Evolutionary conservation across 179 eudicot species (phyloP).

Genomic region (Amaranthus tricolor): DNA sequence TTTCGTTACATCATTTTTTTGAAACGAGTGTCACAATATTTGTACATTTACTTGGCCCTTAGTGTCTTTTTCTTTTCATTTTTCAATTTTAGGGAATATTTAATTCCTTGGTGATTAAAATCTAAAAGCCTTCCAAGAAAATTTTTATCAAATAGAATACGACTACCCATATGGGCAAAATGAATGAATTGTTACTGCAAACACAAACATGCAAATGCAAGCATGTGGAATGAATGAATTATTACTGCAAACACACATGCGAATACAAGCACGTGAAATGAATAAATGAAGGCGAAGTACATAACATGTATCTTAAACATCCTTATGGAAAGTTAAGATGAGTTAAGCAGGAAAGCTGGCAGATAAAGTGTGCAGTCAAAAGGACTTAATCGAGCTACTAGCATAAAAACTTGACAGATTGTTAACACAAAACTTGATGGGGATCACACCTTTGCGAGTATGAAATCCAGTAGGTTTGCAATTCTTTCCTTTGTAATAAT

Average conservation of each 20-base stretch:
- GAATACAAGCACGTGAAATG: background rate
- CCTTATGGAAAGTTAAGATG: background rate
- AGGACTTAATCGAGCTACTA: background rate
- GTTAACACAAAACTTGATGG: background rate
- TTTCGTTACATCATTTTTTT: background rate
- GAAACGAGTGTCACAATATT: too few relatives aligned
- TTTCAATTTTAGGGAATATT: background rate
- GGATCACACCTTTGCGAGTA: slow-evolving; percentile 70
- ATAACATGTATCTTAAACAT: background rate
- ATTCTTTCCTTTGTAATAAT: slow-evolving; percentile 89
- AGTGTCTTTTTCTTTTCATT: too few relatives aligned
- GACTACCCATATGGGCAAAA: too few relatives aligned
- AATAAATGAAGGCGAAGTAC: background rate
- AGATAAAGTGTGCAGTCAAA: background rate
- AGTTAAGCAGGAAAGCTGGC: too few relatives aligned
- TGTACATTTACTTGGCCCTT: too few relatives aligned
- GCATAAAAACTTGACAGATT: background rate
- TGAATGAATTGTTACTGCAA: too few relatives aligned
- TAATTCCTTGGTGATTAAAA: background rate
- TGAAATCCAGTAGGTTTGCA: slow-evolving; percentile 95
- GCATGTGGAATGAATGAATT: too few relatives aligned
- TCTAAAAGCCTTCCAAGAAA: background rate
- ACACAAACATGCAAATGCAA: too few relatives aligned
- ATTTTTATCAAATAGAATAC: background rate
- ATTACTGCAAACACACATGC: too few relatives aligned